Base-by-base conservation (phyloP, 306 rosid genomes). In the Heteromeles arbutifolia region DNA sequence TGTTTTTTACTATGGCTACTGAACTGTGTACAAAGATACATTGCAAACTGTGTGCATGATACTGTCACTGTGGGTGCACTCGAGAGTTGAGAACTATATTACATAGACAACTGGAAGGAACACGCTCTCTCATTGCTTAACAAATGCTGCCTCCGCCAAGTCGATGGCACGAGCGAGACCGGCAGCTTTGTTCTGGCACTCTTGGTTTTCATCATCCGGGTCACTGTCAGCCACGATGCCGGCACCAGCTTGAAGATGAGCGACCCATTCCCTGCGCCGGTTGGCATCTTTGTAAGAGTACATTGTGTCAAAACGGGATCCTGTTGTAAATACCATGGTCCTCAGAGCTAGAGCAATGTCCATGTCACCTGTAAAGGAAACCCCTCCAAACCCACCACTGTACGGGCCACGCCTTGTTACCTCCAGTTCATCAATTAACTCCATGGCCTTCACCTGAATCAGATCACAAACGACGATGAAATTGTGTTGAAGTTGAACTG, bases 171-270 rank as follows among this genome's bases (percentile, higher is more conserved):
- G 95, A 69, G 93, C 89, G 18, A 93, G 95, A 70, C 73, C 98
- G 1, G 98, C 98, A 65, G 97, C 98, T 88, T 93, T 93, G 93
- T 89, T 86, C 72, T 87, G 98, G 73, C 98, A 93, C 70, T 93
- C 98, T 39, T 74, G 89, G 78, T 87, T 81, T 65, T 93, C 97
- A 17, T 88, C 97, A 0, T 83, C 91, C 6, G 98, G 97, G 21
- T 73, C 78, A 74, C 97, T 90, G 74, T 93, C 97, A 66, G 95
- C 98, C 54, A 93, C 98, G 34, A 93, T 81, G 4, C 97, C 98
- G 4, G 97, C 98, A 54, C 97, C 98, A 19, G 93, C 90, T 83
- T 93, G 97, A 26, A 61, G 97, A 81, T 93, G 73, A 32, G 93
- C 97, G 4, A 93, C 81, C 98, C 98, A 93, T 81, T 93, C 88